phyloP scores from a whole-genome alignment of 768 basidiomycete species.

The Boletus rufocinnamomeus region DNA sequence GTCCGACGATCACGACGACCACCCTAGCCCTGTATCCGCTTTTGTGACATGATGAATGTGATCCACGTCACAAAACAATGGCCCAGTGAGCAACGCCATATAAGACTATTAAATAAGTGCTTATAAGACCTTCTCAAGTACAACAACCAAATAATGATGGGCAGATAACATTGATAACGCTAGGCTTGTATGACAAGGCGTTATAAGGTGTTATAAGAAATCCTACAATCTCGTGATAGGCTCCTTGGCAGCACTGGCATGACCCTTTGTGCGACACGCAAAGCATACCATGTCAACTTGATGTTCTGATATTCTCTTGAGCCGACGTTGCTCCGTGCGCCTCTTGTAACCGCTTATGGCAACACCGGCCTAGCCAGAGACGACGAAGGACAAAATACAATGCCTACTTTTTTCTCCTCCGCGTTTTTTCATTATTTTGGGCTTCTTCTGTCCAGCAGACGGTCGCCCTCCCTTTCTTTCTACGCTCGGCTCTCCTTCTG shows the following conservation, averaged over 20 bases:
- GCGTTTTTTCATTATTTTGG: slow-evolving; percentile 37
- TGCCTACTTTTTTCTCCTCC: slow-evolving; percentile 28
- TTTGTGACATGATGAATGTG: too few relatives aligned
- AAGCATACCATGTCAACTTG: slow-evolving; percentile 71
- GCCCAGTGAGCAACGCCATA: too few relatives aligned
- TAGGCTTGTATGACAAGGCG: too few relatives aligned
- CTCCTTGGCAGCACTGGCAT: slow-evolving; percentile 81
- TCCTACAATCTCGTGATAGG: too few relatives aligned
- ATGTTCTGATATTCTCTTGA: slow-evolving; percentile 62
- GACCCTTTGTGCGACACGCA: slow-evolving; percentile 81
- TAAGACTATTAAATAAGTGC: too few relatives aligned
- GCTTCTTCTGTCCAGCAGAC: neutral
- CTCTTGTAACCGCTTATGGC: slow-evolving; percentile 24
- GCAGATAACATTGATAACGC: too few relatives aligned
- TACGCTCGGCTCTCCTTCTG: slow-evolving; percentile 23
- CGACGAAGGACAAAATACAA: neutral
- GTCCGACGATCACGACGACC: too few relatives aligned
- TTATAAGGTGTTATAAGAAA: too few relatives aligned
- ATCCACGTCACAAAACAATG: too few relatives aligned
- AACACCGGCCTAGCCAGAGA: slow-evolving; percentile 30
- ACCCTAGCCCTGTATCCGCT: too few relatives aligned
- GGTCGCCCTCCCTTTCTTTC: slow-evolving; percentile 22
- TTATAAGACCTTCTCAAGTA: too few relatives aligned
- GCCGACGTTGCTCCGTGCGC: slow-evolving; percentile 60
- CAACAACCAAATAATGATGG: too few relatives aligned